phyloP scores from a whole-genome alignment of 495 filamentous ascomycete genomes.

The Cladorrhinum samala region DNA sequence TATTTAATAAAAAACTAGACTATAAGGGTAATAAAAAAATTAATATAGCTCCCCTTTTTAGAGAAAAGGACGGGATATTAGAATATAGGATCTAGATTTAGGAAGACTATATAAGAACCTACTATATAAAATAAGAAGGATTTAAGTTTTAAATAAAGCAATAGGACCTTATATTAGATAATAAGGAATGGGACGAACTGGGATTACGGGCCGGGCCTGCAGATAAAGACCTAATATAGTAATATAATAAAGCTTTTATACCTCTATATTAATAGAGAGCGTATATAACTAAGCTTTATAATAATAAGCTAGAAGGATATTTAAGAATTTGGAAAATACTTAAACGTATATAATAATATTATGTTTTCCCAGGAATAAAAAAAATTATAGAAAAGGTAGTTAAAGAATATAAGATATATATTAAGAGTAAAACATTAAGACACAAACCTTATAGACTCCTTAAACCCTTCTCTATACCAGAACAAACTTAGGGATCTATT shows the following conservation, averaged over 20 bases:
- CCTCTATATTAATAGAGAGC: neutral
- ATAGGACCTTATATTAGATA: neutral
- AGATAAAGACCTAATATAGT: neutral
- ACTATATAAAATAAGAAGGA: neutral
- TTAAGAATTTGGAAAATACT: neutral
- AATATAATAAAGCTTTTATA: neutral
- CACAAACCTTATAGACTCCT: neutral
- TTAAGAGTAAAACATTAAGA: neutral
- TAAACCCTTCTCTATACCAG: neutral
- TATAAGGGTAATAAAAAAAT: neutral
- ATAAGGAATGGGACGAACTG: neutral
- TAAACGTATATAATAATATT: neutral
- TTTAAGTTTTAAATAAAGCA: neutral
- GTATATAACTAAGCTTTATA: neutral
- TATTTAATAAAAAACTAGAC: neutral
- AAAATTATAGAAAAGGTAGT: neutral
- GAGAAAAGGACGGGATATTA: neutral
- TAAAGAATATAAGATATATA: neutral
- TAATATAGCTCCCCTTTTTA: neutral
- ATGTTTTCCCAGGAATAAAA: neutral
- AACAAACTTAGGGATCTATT: neutral
- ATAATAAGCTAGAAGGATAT: neutral
- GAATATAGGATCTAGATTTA: neutral
- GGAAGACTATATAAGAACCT: neutral
- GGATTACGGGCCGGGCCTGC: neutral